These are phyloP conservation scores for Silene uniflora DNA, from an alignment of 148 eudicot species.

Conservation along the genomic window DNA sequence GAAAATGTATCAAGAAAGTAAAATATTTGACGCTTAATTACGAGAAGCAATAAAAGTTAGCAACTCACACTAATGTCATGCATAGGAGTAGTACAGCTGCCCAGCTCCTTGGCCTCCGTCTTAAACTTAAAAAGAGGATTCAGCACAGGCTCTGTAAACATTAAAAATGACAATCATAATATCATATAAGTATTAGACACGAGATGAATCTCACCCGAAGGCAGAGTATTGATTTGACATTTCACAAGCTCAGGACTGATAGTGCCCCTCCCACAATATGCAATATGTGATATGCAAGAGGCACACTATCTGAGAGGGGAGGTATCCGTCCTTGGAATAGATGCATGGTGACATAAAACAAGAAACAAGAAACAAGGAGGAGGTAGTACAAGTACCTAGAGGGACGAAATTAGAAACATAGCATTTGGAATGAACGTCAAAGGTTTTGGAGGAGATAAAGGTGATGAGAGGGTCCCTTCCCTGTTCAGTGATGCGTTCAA, in stretches of 20 bases:
- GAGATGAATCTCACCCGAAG: not conserved
- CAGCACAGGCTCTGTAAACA: not conserved
- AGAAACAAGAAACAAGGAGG: not conserved
- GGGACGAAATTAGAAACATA: not conserved
- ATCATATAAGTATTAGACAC: not conserved
- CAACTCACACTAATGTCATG: not conserved
- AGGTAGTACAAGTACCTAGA: not conserved
- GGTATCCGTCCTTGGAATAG: slow-evolving; percentile 2
- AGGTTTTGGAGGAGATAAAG: not conserved
- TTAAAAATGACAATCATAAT: not conserved
- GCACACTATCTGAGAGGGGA: too few species aligned
- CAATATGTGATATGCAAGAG: too few species aligned
- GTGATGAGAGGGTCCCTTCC: not conserved
- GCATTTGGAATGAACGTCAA: not conserved
- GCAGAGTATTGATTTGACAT: not conserved
- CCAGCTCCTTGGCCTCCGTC: not conserved
- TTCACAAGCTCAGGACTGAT: too few species aligned
- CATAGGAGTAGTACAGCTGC: not conserved
- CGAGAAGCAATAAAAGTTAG: not conserved
- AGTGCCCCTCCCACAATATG: too few species aligned
- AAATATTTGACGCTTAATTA: not conserved
- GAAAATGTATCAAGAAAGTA: too few species aligned
- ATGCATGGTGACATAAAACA: not conserved
- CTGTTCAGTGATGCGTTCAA: not conserved
- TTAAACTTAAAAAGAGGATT: not conserved